phyloP scores from a whole-genome alignment of 768 basidiomycete genomes.

The Russula emetica region DNA sequence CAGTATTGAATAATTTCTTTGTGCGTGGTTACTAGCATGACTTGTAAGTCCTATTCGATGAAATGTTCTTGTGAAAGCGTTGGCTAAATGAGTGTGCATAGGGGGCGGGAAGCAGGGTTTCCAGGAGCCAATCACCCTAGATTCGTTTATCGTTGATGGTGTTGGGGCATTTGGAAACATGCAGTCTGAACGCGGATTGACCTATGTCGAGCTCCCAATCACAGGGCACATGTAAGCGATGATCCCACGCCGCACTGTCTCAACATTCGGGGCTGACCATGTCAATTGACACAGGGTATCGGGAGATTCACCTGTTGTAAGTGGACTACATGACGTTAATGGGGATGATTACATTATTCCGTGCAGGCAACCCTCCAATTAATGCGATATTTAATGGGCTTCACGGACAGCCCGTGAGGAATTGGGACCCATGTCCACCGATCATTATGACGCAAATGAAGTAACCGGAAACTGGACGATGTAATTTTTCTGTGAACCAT shows the following conservation, averaged over 20 bases:
- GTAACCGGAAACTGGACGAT: too few species aligned
- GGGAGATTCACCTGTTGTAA: constrained; percentile 57
- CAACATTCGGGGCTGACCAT: background rate
- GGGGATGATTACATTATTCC: background rate
- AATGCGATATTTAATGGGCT: constrained; percentile 65
- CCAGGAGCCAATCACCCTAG: constrained; percentile 59
- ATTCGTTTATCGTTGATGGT: constrained; percentile 70
- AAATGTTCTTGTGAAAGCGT: background rate
- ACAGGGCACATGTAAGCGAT: constrained; percentile 69
- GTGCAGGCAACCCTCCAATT: constrained; percentile 60
- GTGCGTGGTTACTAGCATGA: constrained; percentile 12
- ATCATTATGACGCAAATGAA: background rate
- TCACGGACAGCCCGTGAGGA: constrained; percentile 45
- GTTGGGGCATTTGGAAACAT: constrained; percentile 54
- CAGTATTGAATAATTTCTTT: background rate
- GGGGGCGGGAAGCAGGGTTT: constrained; percentile 70
- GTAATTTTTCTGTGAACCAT: too few species aligned
- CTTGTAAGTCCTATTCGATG: constrained; percentile 8
- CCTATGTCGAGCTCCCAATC: constrained; percentile 61
- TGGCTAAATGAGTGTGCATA: constrained; percentile 29
- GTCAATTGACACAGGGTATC: constrained; percentile 47
- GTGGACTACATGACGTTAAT: constrained; percentile 28
- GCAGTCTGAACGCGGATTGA: constrained; percentile 66
- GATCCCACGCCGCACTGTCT: background rate
- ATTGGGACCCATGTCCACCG: background rate